A percentile compares a stretch with the other conserved stretches of the same genome.
phyloP scores from a whole-genome alignment of 805 yeast genomes.

The Barnettozyma pratensis region DNA sequence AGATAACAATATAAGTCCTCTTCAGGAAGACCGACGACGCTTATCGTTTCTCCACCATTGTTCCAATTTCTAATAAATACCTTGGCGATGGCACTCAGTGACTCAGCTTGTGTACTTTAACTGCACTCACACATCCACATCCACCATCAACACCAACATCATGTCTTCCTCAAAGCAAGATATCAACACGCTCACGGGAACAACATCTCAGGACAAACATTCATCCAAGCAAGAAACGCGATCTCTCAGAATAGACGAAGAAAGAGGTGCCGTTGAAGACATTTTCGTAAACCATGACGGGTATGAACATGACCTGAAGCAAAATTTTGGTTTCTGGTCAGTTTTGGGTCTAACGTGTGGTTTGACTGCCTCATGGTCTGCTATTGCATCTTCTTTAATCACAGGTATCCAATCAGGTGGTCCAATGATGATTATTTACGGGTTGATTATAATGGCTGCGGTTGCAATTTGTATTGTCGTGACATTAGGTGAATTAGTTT shows the following conservation, averaged over 20 bases:
- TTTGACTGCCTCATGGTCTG: constrained; percentile 55
- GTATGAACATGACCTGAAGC: constrained; percentile 14
- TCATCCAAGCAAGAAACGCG: constrained; percentile 24
- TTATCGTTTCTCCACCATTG: too few species aligned
- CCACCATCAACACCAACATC: too few species aligned
- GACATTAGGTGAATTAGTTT: constrained; percentile 45
- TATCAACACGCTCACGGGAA: too few species aligned
- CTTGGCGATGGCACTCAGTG: too few species aligned
- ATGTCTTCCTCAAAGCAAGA: too few species aligned
- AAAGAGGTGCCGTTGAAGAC: not conserved
- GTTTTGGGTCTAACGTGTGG: constrained; percentile 55
- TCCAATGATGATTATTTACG: constrained; percentile 49
- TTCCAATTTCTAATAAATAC: too few species aligned
- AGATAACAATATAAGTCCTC: too few species aligned
- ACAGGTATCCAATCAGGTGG: constrained; percentile 53
- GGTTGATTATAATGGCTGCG: constrained; percentile 43
- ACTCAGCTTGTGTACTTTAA: too few species aligned
- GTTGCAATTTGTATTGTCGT: constrained; percentile 42
- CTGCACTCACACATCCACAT: too few species aligned
- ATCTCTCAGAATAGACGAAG: not conserved
- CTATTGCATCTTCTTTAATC: constrained; percentile 49
- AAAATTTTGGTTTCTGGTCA: constrained; percentile 36
- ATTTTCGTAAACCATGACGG: constrained; percentile 5
- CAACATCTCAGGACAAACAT: not conserved
- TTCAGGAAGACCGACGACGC: too few species aligned